A percentile compares a stretch with the other conserved stretches of the same genome.
Evolutionary conservation across 2,329 filamentous ascomycete genomes (phyloP).

Genomic region (Aspergillus sp.): DNA sequence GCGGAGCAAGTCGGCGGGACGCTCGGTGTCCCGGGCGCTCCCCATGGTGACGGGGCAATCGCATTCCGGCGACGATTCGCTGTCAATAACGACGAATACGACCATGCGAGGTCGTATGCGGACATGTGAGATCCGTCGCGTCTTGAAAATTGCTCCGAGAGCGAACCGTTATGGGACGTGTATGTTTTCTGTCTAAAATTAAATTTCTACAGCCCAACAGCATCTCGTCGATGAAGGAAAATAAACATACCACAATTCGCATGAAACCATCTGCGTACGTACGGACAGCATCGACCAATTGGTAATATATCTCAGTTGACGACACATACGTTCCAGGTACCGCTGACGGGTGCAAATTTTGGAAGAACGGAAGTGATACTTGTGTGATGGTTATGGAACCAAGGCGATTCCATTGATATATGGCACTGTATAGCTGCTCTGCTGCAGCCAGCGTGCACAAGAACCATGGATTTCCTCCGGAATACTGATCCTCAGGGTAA

Average conservation of each 20-base stretch:
- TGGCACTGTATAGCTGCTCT: constrained; percentile 75
- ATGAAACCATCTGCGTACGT: constrained; percentile 62
- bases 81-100: constrained; percentile 44
- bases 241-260: constrained; percentile 38
- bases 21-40: constrained; percentile 29
- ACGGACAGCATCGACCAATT: constrained; percentile 60
- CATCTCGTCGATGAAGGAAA: not conserved
- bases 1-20: constrained; percentile 31
- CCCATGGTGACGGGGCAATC: constrained; percentile 36
- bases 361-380: constrained; percentile 70
- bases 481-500: constrained; percentile 72
- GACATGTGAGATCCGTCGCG: constrained; percentile 36
- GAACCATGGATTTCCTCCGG: constrained; percentile 78
- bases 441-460: constrained; percentile 73
- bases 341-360: constrained; percentile 59
- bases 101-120: constrained; percentile 47
- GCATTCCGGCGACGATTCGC: constrained; percentile 33
- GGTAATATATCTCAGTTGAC: constrained; percentile 53
- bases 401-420: constrained; percentile 67
- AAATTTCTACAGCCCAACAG: not conserved
- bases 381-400: constrained; percentile 65
- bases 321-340: constrained; percentile 65
- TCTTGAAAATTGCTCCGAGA: constrained; percentile 44
- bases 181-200: constrained; percentile 23
- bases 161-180: constrained; percentile 28